These are phyloP conservation scores for Coniochaeta sp. DNA, from an alignment of 2,329 filamentous ascomycete genomes.

Conservation along the genomic window DNA sequence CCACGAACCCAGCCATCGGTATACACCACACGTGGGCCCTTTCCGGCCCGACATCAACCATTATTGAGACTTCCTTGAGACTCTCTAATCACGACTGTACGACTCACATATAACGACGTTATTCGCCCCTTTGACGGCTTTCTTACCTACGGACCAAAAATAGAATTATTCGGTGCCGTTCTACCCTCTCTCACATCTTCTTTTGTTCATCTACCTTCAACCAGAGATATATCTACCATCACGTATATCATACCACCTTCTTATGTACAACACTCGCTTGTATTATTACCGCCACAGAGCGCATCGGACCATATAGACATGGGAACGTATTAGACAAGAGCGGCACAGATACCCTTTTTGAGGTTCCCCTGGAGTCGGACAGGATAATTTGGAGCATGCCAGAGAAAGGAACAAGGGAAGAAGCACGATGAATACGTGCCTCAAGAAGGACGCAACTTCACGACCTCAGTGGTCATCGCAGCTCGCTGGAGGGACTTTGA, in stretches of 20 bases:
- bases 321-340: not conserved
- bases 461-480: not conserved
- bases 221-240: not conserved
- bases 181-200: not conserved
- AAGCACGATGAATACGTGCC: not conserved
- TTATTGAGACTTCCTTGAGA: not conserved
- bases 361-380: not conserved
- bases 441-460: not conserved
- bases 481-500: not conserved
- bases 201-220: not conserved
- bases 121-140: not conserved
- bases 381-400: not conserved
- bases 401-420: not conserved
- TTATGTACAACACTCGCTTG: not conserved
- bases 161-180: not conserved
- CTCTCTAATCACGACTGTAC: constrained; percentile 2
- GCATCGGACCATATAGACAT: not conserved
- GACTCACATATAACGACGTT: not conserved
- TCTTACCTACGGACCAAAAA: not conserved
- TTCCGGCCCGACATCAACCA: not conserved
- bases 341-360: not conserved
- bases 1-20: not conserved
- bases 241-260: not conserved
- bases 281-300: not conserved
- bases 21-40: not conserved